These are phyloP conservation scores for Fusarium sp. DNA, from an alignment of 2,329 filamentous ascomycete species.

Conservation along the genomic window DNA sequence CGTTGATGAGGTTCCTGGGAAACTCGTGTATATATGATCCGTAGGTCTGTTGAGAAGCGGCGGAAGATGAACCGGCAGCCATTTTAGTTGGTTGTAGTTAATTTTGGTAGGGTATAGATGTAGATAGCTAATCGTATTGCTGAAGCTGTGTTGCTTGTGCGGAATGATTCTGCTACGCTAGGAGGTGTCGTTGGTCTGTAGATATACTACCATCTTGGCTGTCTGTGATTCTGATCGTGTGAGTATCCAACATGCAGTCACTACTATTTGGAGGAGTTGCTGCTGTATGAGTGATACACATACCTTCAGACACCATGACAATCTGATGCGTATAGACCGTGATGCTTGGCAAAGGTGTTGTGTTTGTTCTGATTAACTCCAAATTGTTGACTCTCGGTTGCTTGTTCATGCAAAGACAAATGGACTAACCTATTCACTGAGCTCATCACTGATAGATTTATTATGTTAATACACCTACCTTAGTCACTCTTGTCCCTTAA, in stretches of 20 bases:
- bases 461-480: too few relatives aligned
- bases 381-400: too few relatives aligned
- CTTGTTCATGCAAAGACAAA: too few relatives aligned
- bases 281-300: background rate
- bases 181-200: background rate
- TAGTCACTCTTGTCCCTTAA: too few relatives aligned
- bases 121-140: background rate
- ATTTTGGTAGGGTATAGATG: background rate
- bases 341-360: background rate
- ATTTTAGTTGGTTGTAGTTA: background rate
- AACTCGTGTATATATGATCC: background rate
- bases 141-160: background rate
- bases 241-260: background rate
- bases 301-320: background rate
- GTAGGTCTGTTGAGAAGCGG: background rate
- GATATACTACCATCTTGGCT: background rate
- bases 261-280: background rate
- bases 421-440: too few relatives aligned
- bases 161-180: background rate
- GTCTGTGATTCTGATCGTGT: background rate
- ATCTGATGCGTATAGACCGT: background rate
- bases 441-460: too few relatives aligned
- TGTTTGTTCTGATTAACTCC: background rate
- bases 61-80: background rate
- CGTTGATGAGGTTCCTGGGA: background rate